Conservation (phyloP, 768 basidiomycete genomes). For the Lentinula aciculospora region DNA sequence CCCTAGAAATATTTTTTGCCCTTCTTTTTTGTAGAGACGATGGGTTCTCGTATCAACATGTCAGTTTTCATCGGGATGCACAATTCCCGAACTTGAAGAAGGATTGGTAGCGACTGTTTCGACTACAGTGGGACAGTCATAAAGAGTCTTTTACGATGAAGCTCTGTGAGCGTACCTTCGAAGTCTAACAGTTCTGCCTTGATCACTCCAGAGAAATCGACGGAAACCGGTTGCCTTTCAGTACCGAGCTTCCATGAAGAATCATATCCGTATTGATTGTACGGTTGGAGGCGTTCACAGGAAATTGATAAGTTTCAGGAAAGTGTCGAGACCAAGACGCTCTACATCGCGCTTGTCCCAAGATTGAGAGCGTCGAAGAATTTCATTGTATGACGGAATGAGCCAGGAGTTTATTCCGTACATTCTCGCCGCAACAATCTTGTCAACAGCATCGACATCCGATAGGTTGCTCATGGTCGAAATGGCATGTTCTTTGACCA, state of each 20-base stretch:
- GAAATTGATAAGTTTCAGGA: not conserved
- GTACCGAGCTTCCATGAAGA: not conserved
- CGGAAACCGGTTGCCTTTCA: not conserved
- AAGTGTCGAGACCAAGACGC: not conserved
- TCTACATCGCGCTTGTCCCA: not conserved
- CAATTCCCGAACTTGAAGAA: too few species aligned
- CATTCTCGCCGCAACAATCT: not conserved
- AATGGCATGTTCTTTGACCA: not conserved
- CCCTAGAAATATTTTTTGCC: too few species aligned
- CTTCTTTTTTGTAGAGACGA: too few species aligned
- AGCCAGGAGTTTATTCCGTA: not conserved
- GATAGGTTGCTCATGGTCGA: not conserved
- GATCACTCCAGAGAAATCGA: not conserved
- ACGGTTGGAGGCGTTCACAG: not conserved
- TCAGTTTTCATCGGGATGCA: too few species aligned
- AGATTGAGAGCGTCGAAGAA: not conserved
- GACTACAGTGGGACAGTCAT: too few species aligned
- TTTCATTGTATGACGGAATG: not conserved
- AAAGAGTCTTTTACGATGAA: too few species aligned
- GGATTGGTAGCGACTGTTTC: too few species aligned
- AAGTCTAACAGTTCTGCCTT: not conserved
- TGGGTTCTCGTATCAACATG: too few species aligned
- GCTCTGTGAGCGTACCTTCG: not conserved
- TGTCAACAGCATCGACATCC: not conserved
- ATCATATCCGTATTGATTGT: not conserved